Evolutionary conservation across 768 basidiomycete genomes (phyloP).

Genomic region (Tricholoma flavovirens): DNA sequence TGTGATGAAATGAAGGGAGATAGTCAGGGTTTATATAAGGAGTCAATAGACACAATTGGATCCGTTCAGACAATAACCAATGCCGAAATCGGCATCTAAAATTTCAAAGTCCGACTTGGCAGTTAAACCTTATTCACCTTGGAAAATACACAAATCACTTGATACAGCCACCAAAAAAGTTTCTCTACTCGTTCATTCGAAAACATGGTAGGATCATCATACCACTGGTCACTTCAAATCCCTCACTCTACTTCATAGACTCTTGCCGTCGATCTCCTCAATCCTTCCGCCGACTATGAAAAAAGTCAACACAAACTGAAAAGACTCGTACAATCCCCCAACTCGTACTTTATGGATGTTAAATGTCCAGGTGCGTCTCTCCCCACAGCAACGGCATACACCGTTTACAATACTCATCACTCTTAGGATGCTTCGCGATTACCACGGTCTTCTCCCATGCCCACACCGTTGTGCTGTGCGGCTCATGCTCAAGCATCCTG

Average conservation of each 20-base stretch:
- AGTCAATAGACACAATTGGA: constrained; percentile 13
- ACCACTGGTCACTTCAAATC: not conserved
- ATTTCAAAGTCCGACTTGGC: constrained; percentile 26
- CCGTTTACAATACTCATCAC: constrained; percentile 4
- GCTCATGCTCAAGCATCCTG: constrained; percentile 86
- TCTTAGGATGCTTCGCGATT: constrained; percentile 86
- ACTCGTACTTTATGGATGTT: constrained; percentile 99
- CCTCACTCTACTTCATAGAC: constrained; percentile 41
- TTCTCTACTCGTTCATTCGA: constrained; percentile 17
- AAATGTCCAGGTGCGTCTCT: constrained; percentile 86
- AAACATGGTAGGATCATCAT: constrained; percentile 25
- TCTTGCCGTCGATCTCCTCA: constrained; percentile 96
- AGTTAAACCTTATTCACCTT: constrained; percentile 35
- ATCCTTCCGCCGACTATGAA: constrained; percentile 86
- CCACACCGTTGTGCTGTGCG: constrained; percentile 94
- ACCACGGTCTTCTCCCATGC: constrained; percentile 99
- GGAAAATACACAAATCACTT: constrained; percentile 36
- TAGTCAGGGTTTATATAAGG: not conserved
- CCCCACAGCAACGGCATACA: not conserved
- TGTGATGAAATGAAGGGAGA: constrained; percentile 6
- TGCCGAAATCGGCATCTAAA: constrained; percentile 22
- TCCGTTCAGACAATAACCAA: not conserved
- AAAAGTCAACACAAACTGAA: constrained; percentile 97
- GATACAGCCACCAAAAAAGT: constrained; percentile 26
- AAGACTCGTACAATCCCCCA: constrained; percentile 96